These are phyloP conservation scores for Candida silvatica DNA, from an alignment of 805 yeast species.

Conservation along the genomic window DNA sequence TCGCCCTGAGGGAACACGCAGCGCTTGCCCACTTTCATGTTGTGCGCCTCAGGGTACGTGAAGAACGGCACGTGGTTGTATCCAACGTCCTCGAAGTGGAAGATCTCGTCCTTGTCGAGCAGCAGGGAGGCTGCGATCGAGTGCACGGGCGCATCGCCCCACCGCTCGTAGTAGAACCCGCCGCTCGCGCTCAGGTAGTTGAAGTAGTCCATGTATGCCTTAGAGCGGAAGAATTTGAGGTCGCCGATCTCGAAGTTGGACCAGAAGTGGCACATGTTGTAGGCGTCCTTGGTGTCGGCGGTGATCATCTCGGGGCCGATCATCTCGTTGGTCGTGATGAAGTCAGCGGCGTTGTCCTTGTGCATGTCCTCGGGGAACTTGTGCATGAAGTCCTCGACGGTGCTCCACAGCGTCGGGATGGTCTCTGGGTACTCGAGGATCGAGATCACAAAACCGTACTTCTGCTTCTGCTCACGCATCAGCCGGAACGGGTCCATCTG, in stretches of 20 bases:
- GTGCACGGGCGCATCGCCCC: constrained; percentile 97
- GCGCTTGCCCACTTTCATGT: constrained; percentile 41
- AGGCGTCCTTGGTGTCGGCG: constrained; percentile 41
- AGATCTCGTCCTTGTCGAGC: constrained; percentile 50
- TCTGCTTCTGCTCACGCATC: constrained; percentile 67
- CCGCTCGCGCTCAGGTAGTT: constrained; percentile 56
- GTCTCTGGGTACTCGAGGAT: constrained; percentile 79
- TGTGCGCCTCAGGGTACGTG: constrained; percentile 49
- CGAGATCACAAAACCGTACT: constrained; percentile 82
- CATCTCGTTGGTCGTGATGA: constrained; percentile 44
- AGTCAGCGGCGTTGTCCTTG: constrained; percentile 51
- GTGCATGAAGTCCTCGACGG: constrained; percentile 54
- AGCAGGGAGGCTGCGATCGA: constrained; percentile 58
- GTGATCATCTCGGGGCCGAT: constrained; percentile 32
- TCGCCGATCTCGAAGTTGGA: constrained; percentile 76
- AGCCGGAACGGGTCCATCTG: constrained; percentile 80
- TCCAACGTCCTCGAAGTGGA: constrained; percentile 77
- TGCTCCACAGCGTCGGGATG: constrained; percentile 77
- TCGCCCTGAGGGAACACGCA: constrained; percentile 41
- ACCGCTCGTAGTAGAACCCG: constrained; percentile 79
- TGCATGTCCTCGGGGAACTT: constrained; percentile 56
- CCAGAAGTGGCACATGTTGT: constrained; percentile 84
- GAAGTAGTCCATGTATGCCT: constrained; percentile 54
- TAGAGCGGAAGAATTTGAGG: constrained; percentile 60
- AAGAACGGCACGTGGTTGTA: constrained; percentile 66